A percentile compares a stretch with the other conserved stretches of the same genome.
phyloP scores from a whole-genome alignment of 441 rosid species.

The Kokia cookei region DNA sequence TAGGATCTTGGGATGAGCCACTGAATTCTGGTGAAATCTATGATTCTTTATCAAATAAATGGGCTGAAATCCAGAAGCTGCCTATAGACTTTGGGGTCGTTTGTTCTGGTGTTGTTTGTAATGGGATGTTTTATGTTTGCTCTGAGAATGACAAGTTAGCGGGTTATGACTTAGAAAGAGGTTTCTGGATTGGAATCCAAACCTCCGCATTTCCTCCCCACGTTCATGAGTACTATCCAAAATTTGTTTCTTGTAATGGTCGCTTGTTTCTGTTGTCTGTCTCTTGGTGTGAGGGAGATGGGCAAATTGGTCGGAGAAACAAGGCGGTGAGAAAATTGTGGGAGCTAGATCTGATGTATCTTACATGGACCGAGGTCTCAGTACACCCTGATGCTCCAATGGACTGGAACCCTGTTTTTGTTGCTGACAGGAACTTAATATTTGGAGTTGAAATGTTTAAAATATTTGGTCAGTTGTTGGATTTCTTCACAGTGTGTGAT shows the following conservation, averaged over 20 bases:
- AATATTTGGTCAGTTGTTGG: constrained; percentile 87
- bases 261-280: constrained; percentile 83
- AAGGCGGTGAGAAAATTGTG: constrained; percentile 94
- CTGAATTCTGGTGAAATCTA: constrained; percentile 91
- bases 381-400: constrained; percentile 96
- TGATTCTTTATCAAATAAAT: constrained; percentile 73
- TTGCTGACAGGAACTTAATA: constrained; percentile 57
- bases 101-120: constrained; percentile 77
- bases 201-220: constrained; percentile 85
- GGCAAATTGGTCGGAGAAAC: constrained; percentile 91
- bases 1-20: constrained; percentile 82
- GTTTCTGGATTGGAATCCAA: constrained; percentile 84
- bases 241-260: constrained; percentile 71
- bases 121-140: constrained; percentile 79
- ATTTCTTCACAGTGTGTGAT: constrained; percentile 68
- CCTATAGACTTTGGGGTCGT: constrained; percentile 77
- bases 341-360: constrained; percentile 89
- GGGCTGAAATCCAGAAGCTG: constrained; percentile 83
- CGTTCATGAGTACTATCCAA: constrained; percentile 86
- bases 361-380: constrained; percentile 75
- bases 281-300: constrained; percentile 98
- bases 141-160: constrained; percentile 89
- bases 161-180: constrained; percentile 86
- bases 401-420: constrained; percentile 96
- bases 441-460: constrained; percentile 97